Conservation (phyloP, 768 basidiomycete species). For the Boletus patriciae region DNA sequence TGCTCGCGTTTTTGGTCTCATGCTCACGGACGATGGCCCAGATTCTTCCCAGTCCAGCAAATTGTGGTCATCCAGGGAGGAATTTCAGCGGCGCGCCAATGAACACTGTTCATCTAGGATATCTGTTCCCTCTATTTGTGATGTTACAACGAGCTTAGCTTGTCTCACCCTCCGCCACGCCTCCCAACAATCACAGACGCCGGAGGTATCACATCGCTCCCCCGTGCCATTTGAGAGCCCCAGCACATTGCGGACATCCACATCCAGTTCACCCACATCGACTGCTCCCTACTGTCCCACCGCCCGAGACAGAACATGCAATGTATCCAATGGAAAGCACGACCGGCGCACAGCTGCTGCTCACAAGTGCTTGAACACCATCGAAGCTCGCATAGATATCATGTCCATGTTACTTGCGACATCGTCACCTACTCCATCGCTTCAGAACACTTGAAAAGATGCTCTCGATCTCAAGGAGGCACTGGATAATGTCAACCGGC, state of each 20-base stretch:
- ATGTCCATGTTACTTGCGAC: not conserved
- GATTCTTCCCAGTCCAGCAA: not conserved
- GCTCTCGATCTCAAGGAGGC: not conserved
- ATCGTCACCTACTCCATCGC: not conserved
- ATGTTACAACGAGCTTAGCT: not conserved
- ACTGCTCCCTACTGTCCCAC: not conserved
- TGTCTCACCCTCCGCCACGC: not conserved
- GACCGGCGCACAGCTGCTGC: not conserved
- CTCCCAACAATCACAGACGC: not conserved
- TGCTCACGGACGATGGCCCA: not conserved
- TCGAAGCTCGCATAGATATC: not conserved
- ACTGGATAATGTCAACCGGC: not conserved
- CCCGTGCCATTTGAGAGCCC: not conserved
- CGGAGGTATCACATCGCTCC: not conserved
- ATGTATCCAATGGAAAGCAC: not conserved
- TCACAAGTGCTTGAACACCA: not conserved
- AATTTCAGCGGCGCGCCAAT: not conserved
- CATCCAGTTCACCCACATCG: not conserved
- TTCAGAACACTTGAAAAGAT: not conserved
- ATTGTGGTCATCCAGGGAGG: conserved; percentile 1
- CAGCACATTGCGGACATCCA: not conserved
- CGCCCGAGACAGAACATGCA: not conserved
- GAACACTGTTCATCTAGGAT: not conserved
- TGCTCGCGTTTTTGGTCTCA: not conserved
- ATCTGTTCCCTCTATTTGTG: not conserved